Base-by-base conservation (phyloP, 2,329 filamentous ascomycete species). In the Botryotinia calthae region DNA sequence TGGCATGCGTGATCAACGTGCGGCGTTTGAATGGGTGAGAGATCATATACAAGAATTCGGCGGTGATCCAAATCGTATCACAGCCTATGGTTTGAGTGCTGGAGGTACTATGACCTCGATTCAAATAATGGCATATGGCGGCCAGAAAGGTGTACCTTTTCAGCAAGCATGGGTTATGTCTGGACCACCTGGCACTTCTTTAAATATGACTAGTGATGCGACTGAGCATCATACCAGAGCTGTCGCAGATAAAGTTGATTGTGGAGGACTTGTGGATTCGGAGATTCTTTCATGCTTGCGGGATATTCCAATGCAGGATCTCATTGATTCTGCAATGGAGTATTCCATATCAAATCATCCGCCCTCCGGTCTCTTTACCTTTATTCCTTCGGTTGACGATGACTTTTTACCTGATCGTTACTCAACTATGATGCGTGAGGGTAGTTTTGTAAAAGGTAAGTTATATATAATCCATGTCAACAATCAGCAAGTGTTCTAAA, bases 1-100 rank as follows among this genome's bases (percentile, higher is more conserved):
- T 48, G 73, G 73, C 9, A 59, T 74, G 40, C 37, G 65, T 28
- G 71, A 72, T n/a, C 73, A 73, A 37, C 73, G 71, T n/a, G n/a
- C 31, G 14, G 66, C 22, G 28, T 44, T 74, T 1, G 34, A 73
- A 44, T 74, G 66, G 71, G 46, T 74, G 7, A 51, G 51, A 44
- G 73, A 66, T 16, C 66, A 74, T 18, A 63, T 71, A 18, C 20
- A 58, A 5, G 46, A 58, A 28, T 73, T 74, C 28, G 71, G 73
- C 6, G 48, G 51, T 18, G 54, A 72, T 67, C 40, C 62, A 14
- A 56, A n/a, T n/a, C 62, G 62, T 37, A 67, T 67, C 25, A 72
- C 70, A 7, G 48, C 37, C 7, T 67, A 59, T 59, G 62, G 51
- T 0, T 16, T 72, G 9, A 67, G 63, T 61, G 70, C 70, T 31